phyloP scores from a whole-genome alignment of 2,329 filamentous ascomycete genomes.

The Sporothrix humicola region DNA sequence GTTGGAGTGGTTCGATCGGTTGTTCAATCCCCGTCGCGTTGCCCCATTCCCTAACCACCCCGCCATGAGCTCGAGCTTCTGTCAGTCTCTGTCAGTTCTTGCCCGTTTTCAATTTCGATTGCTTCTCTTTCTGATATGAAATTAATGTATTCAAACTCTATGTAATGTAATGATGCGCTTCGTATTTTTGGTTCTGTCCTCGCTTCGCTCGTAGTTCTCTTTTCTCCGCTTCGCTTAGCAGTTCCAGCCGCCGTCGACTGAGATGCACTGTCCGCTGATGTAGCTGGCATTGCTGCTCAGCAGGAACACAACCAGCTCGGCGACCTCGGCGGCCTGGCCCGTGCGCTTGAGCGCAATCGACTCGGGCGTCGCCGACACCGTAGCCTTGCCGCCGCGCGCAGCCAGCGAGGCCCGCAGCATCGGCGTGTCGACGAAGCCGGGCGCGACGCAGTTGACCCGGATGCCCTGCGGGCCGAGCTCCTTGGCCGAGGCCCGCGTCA shows the following conservation, averaged over 20 bases:
- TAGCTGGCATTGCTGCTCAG: slow-evolving; percentile 39
- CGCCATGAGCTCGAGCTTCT: background rate
- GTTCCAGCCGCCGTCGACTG: slow-evolving; percentile 35
- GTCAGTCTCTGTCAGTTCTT: background rate
- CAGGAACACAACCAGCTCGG: slow-evolving; percentile 53
- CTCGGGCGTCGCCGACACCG: slow-evolving; percentile 48
- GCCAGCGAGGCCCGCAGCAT: slow-evolving; percentile 31
- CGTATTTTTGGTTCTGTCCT: background rate
- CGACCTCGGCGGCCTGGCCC: slow-evolving; percentile 57
- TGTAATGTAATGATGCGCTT: slow-evolving; percentile 1
- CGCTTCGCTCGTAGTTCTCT: background rate
- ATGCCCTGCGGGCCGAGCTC: slow-evolving; percentile 52
- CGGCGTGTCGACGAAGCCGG: slow-evolving; percentile 35
- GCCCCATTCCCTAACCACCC: background rate
- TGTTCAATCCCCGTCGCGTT: background rate
- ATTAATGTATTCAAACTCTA: slow-evolving; percentile 3
- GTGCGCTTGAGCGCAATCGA: slow-evolving; percentile 43
- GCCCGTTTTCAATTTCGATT: background rate
- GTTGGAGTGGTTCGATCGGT: background rate
- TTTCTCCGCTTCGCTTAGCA: slow-evolving; percentile 1
- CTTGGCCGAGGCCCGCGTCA: slow-evolving; percentile 47
- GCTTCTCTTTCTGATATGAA: background rate
- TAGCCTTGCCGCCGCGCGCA: slow-evolving; percentile 33
- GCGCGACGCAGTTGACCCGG: slow-evolving; percentile 47
- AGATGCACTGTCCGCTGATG: slow-evolving; percentile 35